Evolutionary conservation across 805 yeast species (phyloP).

Genomic region (Pichia exigua): DNA sequence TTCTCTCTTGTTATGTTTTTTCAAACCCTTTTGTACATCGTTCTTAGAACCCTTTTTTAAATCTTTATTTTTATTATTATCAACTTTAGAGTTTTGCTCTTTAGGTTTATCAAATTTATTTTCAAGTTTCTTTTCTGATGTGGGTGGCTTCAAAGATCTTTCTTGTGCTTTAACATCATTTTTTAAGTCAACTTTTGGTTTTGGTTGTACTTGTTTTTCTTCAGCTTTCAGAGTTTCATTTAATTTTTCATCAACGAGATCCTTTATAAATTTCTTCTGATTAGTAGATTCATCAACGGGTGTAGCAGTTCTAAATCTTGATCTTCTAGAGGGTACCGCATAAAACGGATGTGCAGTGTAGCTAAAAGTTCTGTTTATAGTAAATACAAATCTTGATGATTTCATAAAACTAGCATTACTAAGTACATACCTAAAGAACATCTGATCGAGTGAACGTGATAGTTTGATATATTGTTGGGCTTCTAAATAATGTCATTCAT

Average conservation of each 20-base stretch:
- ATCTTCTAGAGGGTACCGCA: conserved; percentile 8
- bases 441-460: not conserved
- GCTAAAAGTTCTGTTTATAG: not conserved
- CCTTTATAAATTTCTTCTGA: not conserved
- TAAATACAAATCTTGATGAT: not conserved
- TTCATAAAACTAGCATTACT: not conserved
- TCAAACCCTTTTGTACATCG: not conserved
- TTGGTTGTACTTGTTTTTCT: not conserved
- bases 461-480: not conserved
- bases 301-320: conserved; percentile 10
- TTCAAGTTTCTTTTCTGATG: not conserved
- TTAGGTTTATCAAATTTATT: not conserved
- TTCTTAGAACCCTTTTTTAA: not conserved
- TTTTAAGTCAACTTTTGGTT: not conserved
- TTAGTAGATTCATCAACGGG: not conserved
- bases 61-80: not conserved
- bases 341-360: not conserved
- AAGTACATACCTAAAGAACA: not conserved
- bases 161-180: not conserved
- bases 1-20: not conserved
- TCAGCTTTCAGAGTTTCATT: not conserved
- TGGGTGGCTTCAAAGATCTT: not conserved
- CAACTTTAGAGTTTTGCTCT: not conserved
- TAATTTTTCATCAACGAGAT: not conserved
- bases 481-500: too few species aligned